Conservation (phyloP, 495 filamentous ascomycete species). For the Penicillium daleae region DNA sequence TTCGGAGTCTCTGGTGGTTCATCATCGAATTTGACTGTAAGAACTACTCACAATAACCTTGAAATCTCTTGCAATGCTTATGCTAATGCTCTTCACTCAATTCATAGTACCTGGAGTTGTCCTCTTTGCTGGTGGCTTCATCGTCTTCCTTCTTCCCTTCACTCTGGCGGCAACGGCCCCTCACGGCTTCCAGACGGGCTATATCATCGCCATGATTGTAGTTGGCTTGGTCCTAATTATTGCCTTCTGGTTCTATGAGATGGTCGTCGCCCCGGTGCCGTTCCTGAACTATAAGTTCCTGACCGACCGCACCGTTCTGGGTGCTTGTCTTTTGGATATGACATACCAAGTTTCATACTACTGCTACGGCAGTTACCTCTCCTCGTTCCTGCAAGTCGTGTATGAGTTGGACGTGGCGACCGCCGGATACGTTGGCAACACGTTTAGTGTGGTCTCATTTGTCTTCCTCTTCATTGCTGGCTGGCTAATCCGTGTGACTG, state of each 20-base stretch:
- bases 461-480: slow-evolving; percentile 55
- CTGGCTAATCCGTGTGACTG: slow-evolving; percentile 55
- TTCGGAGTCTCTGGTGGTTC: slow-evolving; percentile 2
- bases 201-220: slow-evolving; percentile 57
- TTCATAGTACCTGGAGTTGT: slow-evolving; percentile 49
- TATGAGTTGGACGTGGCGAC: slow-evolving; percentile 53
- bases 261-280: slow-evolving; percentile 47
- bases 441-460: slow-evolving; percentile 54
- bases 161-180: slow-evolving; percentile 43
- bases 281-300: slow-evolving; percentile 62
- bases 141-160: slow-evolving; percentile 62
- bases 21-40: slow-evolving; percentile 21
- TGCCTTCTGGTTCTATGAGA: slow-evolving; percentile 58
- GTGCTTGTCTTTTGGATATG: slow-evolving; percentile 57
- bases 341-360: slow-evolving; percentile 55
- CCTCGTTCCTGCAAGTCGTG: slow-evolving; percentile 74
- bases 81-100: background rate
- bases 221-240: slow-evolving; percentile 58
- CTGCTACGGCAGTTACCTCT: slow-evolving; percentile 59
- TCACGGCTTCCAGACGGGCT: slow-evolving; percentile 46
- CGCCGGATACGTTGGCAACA: slow-evolving; percentile 57
- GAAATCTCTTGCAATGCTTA: background rate
- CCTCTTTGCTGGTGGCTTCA: slow-evolving; percentile 55
- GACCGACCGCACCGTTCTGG: slow-evolving; percentile 60
- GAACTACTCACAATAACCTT: background rate